These are phyloP conservation scores for Solanum arcanum DNA, from an alignment of 257 asterid species.

Conservation along the genomic window DNA sequence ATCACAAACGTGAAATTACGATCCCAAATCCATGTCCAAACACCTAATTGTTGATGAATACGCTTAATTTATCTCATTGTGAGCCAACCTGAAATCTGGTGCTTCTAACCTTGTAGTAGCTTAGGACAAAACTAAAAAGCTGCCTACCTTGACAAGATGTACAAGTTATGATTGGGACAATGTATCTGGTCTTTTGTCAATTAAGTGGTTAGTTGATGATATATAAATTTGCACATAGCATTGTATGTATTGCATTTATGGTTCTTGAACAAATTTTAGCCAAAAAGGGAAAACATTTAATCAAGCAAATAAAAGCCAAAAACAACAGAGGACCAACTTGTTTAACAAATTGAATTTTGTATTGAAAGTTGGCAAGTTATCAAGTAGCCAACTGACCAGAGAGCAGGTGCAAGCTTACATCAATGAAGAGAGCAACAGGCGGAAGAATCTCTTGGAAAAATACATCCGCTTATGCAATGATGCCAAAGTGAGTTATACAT, in stretches of 20 bases:
- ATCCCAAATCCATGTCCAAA: not conserved
- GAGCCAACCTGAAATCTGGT: not conserved
- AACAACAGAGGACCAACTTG: not conserved
- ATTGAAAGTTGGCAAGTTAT: constrained; percentile 59
- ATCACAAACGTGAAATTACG: not conserved
- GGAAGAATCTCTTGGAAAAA: constrained; percentile 48
- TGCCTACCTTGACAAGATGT: not conserved
- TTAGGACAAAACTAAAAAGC: not conserved
- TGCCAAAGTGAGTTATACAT: constrained; percentile 30
- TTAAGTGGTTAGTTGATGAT: not conserved
- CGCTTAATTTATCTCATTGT: not conserved
- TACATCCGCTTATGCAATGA: constrained; percentile 64
- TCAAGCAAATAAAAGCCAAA: not conserved
- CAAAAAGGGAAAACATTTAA: not conserved
- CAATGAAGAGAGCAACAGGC: constrained; percentile 55
- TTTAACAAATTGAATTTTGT: not conserved
- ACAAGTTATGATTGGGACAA: not conserved
- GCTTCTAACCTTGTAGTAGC: not conserved
- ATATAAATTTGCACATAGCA: not conserved
- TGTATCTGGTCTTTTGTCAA: not conserved
- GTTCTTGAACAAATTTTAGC: not conserved
- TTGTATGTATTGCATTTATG: not conserved
- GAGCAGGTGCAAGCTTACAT: constrained; percentile 51
- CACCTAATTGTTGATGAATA: not conserved
- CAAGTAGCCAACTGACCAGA: constrained; percentile 63